These are phyloP conservation scores for Eucalyptus coolabah DNA, from an alignment of 345 rosid species.

Conservation along the genomic window DNA sequence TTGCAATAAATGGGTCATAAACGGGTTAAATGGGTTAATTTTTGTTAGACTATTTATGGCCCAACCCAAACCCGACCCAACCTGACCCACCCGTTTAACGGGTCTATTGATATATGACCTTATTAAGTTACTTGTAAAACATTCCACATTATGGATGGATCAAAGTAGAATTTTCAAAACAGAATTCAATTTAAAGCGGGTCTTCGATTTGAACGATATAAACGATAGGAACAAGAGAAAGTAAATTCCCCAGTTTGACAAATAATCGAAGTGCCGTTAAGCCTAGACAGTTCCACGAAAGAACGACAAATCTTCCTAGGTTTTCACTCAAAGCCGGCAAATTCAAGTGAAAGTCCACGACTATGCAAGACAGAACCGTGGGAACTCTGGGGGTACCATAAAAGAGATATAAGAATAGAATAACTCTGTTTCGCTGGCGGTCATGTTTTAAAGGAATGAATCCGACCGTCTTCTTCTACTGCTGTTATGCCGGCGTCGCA, in stretches of 20 bases:
- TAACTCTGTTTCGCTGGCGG: neutral
- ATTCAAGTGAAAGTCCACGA: neutral
- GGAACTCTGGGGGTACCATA: neutral
- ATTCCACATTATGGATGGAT: neutral
- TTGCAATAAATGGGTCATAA: no score
- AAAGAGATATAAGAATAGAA: neutral
- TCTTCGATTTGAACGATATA: neutral
- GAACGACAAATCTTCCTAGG: neutral
- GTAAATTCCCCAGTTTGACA: neutral
- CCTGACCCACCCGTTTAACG: rapidly evolving
- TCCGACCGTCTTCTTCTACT: neutral
- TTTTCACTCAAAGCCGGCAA: neutral
- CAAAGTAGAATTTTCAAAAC: neutral
- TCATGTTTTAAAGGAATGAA: neutral
- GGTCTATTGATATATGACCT: neutral
- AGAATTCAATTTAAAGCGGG: neutral
- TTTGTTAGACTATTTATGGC: rapidly evolving
- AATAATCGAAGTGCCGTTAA: neutral
- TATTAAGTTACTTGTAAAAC: neutral
- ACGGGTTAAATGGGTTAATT: no score
- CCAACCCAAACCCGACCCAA: no score
- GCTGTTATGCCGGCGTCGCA: neutral
- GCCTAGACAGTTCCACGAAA: neutral
- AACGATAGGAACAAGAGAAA: neutral
- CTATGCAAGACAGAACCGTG: neutral